A percentile compares a stretch with the other conserved stretches of the same genome.
phyloP scores from a whole-genome alignment of 352 stramenopile species.

The Globisporangium acanthophoron region DNA sequence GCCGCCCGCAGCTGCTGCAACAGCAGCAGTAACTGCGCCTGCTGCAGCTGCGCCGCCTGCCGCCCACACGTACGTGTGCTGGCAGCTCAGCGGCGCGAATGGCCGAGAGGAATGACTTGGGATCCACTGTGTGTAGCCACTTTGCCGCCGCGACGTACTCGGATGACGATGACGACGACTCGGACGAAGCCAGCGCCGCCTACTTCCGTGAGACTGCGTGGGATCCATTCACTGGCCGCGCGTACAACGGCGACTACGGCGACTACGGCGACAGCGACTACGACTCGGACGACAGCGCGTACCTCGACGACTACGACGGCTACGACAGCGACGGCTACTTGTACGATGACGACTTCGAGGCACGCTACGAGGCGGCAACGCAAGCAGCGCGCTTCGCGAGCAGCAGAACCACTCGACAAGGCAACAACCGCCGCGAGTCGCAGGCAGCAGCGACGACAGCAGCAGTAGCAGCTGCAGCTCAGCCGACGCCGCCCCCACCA shows the following conservation, averaged over 20 bases:
- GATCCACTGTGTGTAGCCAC: neutral
- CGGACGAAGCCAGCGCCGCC: neutral
- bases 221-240: neutral
- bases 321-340: slow-evolving; percentile 7
- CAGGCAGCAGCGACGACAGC: neutral
- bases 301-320: slow-evolving; percentile 7
- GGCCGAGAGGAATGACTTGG: neutral
- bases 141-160: neutral
- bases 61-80: neutral
- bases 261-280: neutral
- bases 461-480: neutral
- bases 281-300: slow-evolving; percentile 10
- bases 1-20: neutral
- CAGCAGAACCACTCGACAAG: neutral
- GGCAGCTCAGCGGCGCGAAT: neutral
- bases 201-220: neutral
- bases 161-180: neutral
- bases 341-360: slow-evolving; percentile 6
- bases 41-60: neutral
- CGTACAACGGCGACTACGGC: neutral
- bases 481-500: slow-evolving; percentile 10
- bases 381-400: neutral
- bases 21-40: no score
- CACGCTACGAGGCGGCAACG: neutral
- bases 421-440: neutral